Evolutionary conservation across 2,329 filamentous ascomycete genomes (phyloP), one percentile per base, ranked within the genome.

Genomic region (Ophiostoma sp.): DNA sequence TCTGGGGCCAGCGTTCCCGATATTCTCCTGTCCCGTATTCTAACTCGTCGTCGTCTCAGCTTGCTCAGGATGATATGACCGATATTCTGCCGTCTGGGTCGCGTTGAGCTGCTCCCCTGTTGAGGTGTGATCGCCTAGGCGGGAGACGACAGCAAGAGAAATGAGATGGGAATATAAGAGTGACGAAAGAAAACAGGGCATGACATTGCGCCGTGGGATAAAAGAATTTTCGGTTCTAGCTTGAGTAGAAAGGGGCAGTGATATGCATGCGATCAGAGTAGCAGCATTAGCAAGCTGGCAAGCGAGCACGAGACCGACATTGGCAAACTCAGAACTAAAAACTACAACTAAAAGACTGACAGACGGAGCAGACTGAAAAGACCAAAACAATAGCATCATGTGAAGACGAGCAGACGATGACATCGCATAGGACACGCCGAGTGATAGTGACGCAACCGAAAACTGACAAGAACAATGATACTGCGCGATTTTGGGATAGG

Each of bases 91-190:
- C 27, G 27, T 27, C 27, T 27, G 27, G 27, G 27, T 27, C 27
- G 27, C 27, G 27, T 27, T 27, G 27, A 2, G 27, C 27, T 27
- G 27, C 27, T 27, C 27, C 49, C 49, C 49, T 55, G 49, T 27
- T 55, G 49, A 55, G 18, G 49, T 55, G 49, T 55, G 49, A 55
- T 55, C 49, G 49, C 18, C 49, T 55, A 27, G 49, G 49, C 49
- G 49, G n/a, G 18, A 55, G 3, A 45, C 42, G 7, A 45, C 42
- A 11, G 9, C 2, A 45, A 12, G 14, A 8, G 18, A 27, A 36
- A 12, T 3, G n/a, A 55, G 18, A 55, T 27, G 27, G 2, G 27
- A 27, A 27, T 27, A 27, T 27, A 27, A 27, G 27, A 27, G 27
- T 27, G 27, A 27, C 1, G 27, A 27, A 27, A 27, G 27, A 18